Evolutionary conservation across 2,329 filamentous ascomycete species (phyloP).

Genomic region (Phyllosticta capitalensis): DNA sequence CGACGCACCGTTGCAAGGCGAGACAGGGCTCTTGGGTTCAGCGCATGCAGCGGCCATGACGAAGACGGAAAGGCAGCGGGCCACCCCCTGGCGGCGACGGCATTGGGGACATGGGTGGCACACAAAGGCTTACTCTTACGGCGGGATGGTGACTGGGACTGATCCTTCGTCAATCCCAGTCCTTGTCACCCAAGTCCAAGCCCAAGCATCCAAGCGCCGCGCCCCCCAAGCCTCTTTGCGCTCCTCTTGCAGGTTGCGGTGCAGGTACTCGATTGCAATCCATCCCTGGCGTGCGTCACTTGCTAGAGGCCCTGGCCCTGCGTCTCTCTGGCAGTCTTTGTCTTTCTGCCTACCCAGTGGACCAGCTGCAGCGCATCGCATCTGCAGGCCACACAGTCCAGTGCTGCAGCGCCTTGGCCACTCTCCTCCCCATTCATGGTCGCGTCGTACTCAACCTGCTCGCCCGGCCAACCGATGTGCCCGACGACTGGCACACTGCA

Average conservation of each 20-base stretch:
- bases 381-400: too few relatives aligned
- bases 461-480: background rate
- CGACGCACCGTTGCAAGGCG: conserved; percentile 10
- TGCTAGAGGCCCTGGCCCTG: background rate
- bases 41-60: conserved; percentile 4
- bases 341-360: too few relatives aligned
- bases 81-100: background rate
- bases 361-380: too few relatives aligned
- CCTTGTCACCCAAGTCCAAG: too few relatives aligned
- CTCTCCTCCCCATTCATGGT: background rate
- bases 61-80: background rate
- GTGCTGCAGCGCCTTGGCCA: too few relatives aligned
- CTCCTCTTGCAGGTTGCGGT: background rate
- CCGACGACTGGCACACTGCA: background rate
- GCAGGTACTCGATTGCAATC: background rate
- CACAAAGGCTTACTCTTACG: background rate
- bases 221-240: background rate
- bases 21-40: conserved; percentile 9
- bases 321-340: background rate
- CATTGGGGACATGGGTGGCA: background rate
- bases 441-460: background rate
- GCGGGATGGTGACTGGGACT: too few relatives aligned
- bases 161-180: too few relatives aligned
- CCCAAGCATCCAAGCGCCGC: background rate
- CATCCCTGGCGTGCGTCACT: background rate